These are phyloP conservation scores for Arthrobotrys megalospora DNA, from an alignment of 2,329 filamentous ascomycete species.

Conservation along the genomic window DNA sequence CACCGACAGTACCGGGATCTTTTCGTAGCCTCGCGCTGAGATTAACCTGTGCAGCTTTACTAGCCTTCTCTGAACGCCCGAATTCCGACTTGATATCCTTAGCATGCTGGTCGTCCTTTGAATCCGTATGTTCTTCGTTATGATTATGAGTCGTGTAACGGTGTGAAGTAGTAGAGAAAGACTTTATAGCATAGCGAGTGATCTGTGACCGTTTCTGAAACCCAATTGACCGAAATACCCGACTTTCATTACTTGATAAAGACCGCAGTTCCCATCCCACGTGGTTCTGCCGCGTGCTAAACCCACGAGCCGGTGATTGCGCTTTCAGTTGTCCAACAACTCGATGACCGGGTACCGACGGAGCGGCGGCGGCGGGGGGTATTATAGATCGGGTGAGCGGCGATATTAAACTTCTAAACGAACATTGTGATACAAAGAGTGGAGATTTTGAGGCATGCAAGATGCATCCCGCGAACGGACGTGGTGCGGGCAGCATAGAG, in stretches of 20 bases:
- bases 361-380: slow-evolving; percentile 12
- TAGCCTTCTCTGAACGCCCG: slow-evolving; percentile 83
- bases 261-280: not conserved
- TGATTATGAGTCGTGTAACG: slow-evolving; percentile 31
- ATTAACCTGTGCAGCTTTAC: slow-evolving; percentile 89
- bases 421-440: slow-evolving; percentile 59
- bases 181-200: slow-evolving; percentile 17
- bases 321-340: not conserved
- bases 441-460: slow-evolving; percentile 61
- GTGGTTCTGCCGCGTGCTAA: slow-evolving; percentile 14
- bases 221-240: slow-evolving; percentile 36
- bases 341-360: slow-evolving; percentile 38
- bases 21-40: slow-evolving; percentile 88
- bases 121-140: slow-evolving; percentile 22
- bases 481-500: slow-evolving; percentile 56
- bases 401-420: slow-evolving; percentile 44
- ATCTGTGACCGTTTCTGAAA: slow-evolving; percentile 19
- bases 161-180: slow-evolving; percentile 32
- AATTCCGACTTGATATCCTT: slow-evolving; percentile 70
- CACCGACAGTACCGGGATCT: slow-evolving; percentile 74
- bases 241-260: slow-evolving; percentile 3
- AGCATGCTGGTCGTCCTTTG: slow-evolving; percentile 21
- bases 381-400: slow-evolving; percentile 41
- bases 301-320: slow-evolving; percentile 1
- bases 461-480: slow-evolving; percentile 58